Evolutionary conservation across 805 yeast genomes (phyloP), one percentile per base, ranked within the genome.

Genomic region (Cyberlindnera petersonii): DNA sequence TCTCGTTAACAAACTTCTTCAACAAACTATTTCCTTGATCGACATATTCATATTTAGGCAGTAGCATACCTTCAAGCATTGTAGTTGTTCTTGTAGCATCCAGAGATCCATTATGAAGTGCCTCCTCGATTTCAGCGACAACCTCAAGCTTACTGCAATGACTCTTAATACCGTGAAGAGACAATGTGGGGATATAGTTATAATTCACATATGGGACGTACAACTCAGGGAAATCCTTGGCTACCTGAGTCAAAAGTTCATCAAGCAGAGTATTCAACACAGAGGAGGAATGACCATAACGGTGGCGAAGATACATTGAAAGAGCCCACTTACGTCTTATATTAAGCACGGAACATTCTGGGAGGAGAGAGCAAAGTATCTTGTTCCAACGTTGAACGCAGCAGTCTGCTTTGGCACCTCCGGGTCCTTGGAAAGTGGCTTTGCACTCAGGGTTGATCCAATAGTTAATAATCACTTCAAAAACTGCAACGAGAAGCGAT

Each of bases 71-170:
- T 43, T 79, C 82, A 10, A 81, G 55, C 3, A 73, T 46, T 1
- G 49, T 41, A 6, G 64, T 56, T 16, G 58, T 56, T 13, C 59
- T 58, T 9, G 54, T 53, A 7, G 52, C 44, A 6, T 60, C 59
- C 5, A 48, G 28, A 8, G 44, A 43, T 2, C 44, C 46, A 14
- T 50, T 46, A 4, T 40, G 39, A 16, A 51, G 30, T 4, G 49
- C 41, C 14, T 64, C 65, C 4, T 86, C 71, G 50, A 85, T 84
- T 10, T 79, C 71, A 0, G 82, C 65, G 31, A 87, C 73, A 0
- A 91, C 85, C 20, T 78, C 75, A 11, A 85, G 67, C 35, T 86
- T 85, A 2, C 89, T 80, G 15, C 79, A 63, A 49, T 86, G 89
- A 5, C 76, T 66, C 24, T 68, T 69, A 8, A 86, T 68, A 5